Evolutionary conservation across 225 moss, liverwort and hornwort species (phyloP).

Genomic region (Sphagnum tenellum): DNA sequence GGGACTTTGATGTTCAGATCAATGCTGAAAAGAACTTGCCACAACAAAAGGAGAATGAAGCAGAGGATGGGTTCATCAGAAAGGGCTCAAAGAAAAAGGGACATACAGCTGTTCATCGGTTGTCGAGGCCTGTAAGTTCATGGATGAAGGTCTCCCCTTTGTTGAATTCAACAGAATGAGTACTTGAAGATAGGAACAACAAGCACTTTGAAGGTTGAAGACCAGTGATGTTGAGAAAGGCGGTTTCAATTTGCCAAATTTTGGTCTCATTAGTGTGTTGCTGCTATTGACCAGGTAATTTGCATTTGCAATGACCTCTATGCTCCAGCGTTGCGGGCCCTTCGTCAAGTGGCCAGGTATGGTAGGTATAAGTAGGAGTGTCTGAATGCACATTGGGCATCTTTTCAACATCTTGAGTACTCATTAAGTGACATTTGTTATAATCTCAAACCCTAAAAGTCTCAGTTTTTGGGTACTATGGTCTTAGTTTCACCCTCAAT

Average conservation of each 20-base stretch:
- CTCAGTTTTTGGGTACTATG: too few species aligned
- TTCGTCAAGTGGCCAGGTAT: conserved; percentile 94
- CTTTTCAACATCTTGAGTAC: not conserved
- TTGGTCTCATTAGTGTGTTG: too few species aligned
- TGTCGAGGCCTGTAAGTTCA: conserved; percentile 77
- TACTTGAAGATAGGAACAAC: not conserved
- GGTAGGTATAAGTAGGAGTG: not conserved
- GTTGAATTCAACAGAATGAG: not conserved
- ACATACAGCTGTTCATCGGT: conserved; percentile 31
- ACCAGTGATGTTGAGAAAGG: too few species aligned
- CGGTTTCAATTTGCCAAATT: too few species aligned
- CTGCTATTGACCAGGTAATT: conserved; percentile 46
- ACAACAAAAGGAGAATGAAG: conserved; percentile 31
- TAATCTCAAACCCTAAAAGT: too few species aligned
- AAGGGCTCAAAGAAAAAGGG: conserved; percentile 46
- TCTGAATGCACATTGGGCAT: not conserved
- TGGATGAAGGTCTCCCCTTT: not conserved
- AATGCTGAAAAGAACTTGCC: conserved; percentile 36
- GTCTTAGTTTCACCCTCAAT: too few species aligned
- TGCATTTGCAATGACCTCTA: conserved; percentile 99
- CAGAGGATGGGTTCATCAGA: conserved; percentile 30
- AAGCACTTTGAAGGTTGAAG: too few species aligned
- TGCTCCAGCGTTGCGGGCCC: conserved; percentile 79
- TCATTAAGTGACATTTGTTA: too few species aligned
- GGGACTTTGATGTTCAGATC: conserved; percentile 19